Evolutionary conservation across 1,284 basidiomycete genomes (phyloP), one percentile per base, ranked within the genome.

Genomic region (Heterobasidion occidentale): DNA sequence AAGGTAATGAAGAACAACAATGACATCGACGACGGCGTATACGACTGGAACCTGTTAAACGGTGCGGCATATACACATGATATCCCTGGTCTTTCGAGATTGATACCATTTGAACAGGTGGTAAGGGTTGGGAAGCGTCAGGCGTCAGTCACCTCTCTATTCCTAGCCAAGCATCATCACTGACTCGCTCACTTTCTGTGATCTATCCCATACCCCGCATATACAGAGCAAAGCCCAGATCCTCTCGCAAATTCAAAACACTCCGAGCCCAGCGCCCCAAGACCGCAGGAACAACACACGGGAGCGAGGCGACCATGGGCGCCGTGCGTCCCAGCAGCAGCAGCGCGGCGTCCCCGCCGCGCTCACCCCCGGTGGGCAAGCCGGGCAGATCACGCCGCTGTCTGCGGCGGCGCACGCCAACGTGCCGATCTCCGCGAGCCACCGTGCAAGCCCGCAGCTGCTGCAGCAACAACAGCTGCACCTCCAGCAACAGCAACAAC

Each of bases 51-150:
- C 76, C 68, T 91, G 58, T 76, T 95, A 55, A 91, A 94, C 72
- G 84, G 80, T 79, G 56, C 52, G 65, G 56, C 38, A 52, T 38
- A 52, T 48, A 27, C 15, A 57, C 51, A 51, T 47, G 51, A 1
- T 27, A 27, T 27, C 4, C 27, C 27, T 6, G 27, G 27, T 27
- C 27, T 27, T 27, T 27, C 46, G 49, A 44, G 36, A 47, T 47
- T 53, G 53, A 51, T 58, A 56, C 58, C 59, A 42, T 56, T 59
- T 27, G 27, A 27, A 6, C 64, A 88, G 87, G 86, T 63, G 95
- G 94, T 49, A 90, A 93, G 74, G 96, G 96, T 56, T 98, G 95
- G 94, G 94, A 98, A 74, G 83, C 81, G 44, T 86, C 87, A 47
- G 75, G 83, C 66, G 90, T 92, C 67, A 65, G 86, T 73, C 17